These are phyloP conservation scores for Ustilago sp. DNA, from an alignment of 1,284 basidiomycete genomes.

Conservation along the genomic window DNA sequence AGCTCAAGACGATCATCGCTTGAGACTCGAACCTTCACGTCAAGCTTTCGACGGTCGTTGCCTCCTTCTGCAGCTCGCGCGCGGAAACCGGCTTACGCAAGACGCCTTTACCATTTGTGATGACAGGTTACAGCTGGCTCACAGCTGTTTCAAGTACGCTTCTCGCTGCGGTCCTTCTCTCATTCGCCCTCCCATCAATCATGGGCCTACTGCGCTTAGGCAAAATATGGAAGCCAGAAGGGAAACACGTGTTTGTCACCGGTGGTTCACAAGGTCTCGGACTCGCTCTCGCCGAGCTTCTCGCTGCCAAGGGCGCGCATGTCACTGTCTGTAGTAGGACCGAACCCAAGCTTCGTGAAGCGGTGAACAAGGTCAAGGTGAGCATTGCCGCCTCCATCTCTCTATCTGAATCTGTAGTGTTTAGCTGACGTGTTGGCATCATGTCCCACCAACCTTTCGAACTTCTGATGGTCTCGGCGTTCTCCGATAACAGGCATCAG, in stretches of 20 bases:
- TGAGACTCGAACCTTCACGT: neutral
- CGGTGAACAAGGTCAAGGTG: conserved; percentile 77
- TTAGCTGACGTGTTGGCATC: neutral
- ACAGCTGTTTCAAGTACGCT: conserved; percentile 15
- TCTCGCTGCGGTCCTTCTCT: conserved; percentile 14
- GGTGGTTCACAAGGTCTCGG: conserved; percentile 86
- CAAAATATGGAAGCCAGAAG: conserved; percentile 37
- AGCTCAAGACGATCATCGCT: neutral
- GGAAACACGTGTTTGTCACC: conserved; percentile 74
- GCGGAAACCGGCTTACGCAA: neutral
- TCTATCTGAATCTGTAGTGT: neutral
- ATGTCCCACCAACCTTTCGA: neutral
- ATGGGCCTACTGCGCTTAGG: conserved; percentile 28
- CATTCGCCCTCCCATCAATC: conserved; percentile 33
- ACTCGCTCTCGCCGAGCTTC: conserved; percentile 77
- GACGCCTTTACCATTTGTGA: conserved; percentile 2
- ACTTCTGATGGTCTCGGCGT: neutral
- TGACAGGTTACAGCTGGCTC: conserved; percentile 1
- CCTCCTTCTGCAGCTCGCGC: neutral
- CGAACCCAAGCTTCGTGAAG: conserved; percentile 75
- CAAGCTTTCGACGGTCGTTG: neutral
- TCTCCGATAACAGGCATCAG: conserved; percentile 23
- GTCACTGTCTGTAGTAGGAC: conserved; percentile 84
- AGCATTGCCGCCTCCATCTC: neutral
- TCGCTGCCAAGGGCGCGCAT: conserved; percentile 80